Conservation (phyloP, 345 rosid genomes). For the Bruguiera sexangula region DNA sequence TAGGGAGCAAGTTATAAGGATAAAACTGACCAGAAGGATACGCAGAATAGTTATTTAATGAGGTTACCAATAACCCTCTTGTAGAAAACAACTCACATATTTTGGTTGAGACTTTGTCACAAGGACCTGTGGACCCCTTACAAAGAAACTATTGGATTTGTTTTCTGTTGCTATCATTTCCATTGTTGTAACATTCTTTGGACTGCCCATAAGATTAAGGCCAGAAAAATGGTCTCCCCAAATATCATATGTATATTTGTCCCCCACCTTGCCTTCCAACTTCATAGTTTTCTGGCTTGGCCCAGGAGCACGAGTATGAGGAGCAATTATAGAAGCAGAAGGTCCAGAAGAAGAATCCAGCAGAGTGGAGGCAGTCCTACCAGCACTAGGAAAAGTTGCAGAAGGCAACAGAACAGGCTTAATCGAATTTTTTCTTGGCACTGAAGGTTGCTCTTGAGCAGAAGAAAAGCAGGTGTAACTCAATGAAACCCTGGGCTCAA, state of each 20-base stretch:
- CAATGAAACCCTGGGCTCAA: slow-evolving; percentile 23
- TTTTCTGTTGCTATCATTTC: slow-evolving; percentile 31
- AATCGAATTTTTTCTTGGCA: slow-evolving; percentile 10
- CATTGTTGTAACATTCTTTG: slow-evolving; percentile 37
- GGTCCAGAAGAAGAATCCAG: slow-evolving; percentile 30
- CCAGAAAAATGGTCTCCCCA: slow-evolving; percentile 84
- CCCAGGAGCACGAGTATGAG: slow-evolving; percentile 77
- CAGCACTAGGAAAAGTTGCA: slow-evolving; percentile 44
- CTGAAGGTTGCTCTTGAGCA: slow-evolving; percentile 24
- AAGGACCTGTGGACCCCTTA: slow-evolving; percentile 69
- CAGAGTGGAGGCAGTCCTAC: slow-evolving; percentile 22
- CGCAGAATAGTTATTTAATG: slow-evolving; percentile 6
- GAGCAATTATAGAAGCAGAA: slow-evolving; percentile 46
- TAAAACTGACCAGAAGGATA: neutral
- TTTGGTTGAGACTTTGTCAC: slow-evolving; percentile 44
- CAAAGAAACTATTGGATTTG: slow-evolving; percentile 73
- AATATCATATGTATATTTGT: slow-evolving; percentile 60
- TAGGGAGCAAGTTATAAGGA: neutral
- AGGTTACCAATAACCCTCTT: slow-evolving; percentile 44
- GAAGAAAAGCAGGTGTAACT: slow-evolving; percentile 15
- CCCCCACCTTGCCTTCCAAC: slow-evolving; percentile 34
- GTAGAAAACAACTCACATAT: slow-evolving; percentile 50
- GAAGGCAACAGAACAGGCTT: slow-evolving; percentile 44
- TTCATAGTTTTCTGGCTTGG: slow-evolving; percentile 28
- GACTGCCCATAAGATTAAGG: slow-evolving; percentile 39